Conservation (phyloP, 2,329 filamentous ascomycete species). For the Monilinia vaccinii-corymbosi region DNA sequence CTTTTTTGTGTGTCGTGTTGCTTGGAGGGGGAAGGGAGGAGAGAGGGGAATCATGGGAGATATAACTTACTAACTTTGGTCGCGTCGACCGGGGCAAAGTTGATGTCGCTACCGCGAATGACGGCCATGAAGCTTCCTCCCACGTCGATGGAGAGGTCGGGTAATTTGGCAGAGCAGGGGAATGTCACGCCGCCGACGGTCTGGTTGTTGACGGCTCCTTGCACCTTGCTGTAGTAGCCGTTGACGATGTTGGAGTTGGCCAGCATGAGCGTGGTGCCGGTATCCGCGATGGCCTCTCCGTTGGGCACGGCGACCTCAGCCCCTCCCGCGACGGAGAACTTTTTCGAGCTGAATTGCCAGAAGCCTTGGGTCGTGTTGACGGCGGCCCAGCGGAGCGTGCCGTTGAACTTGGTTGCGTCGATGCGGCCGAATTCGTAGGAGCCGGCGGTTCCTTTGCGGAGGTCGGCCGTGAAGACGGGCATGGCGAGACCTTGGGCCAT, state of each 20-base stretch:
- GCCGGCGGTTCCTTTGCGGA: conserved; percentile 39
- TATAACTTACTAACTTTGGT: conserved; percentile 38
- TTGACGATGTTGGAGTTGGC: conserved; percentile 31
- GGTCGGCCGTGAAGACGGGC: conserved; percentile 50
- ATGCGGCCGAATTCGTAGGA: conserved; percentile 50
- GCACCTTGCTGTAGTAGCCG: conserved; percentile 33
- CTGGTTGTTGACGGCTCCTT: conserved; percentile 30
- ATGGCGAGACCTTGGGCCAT: conserved; percentile 29
- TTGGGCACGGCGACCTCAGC: conserved; percentile 55
- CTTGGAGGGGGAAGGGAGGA: no score
- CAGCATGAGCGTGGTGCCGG: conserved; percentile 36
- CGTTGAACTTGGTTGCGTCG: conserved; percentile 44
- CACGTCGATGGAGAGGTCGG: conserved; percentile 32
- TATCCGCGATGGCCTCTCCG: conserved; percentile 35
- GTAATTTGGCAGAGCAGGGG: conserved; percentile 30
- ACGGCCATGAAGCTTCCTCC: conserved; percentile 39
- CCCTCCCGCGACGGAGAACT: conserved; percentile 35
- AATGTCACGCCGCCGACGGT: conserved; percentile 32
- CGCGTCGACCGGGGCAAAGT: conserved; percentile 41
- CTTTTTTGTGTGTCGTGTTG: no score
- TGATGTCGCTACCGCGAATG: conserved; percentile 34
- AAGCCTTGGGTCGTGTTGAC: conserved; percentile 43
- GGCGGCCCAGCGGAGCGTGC: conserved; percentile 41
- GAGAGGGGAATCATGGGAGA: background rate
- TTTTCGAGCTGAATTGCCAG: conserved; percentile 47